phyloP scores from a whole-genome alignment of 73 alveolate species.

The Effrenium voratum region DNA sequence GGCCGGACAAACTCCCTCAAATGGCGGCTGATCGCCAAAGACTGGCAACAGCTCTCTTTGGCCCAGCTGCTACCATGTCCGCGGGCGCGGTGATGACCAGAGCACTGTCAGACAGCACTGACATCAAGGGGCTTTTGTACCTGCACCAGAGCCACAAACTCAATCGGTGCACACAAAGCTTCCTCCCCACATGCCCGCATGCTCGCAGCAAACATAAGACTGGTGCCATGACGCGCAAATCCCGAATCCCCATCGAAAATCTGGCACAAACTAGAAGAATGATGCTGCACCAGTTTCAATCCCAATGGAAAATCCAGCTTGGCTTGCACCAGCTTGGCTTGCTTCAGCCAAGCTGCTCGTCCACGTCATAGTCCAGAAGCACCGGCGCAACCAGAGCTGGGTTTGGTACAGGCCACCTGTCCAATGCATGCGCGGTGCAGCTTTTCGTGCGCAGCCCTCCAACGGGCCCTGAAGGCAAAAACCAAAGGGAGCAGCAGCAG shows the following conservation, averaged over 20 bases:
- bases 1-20: too few species aligned
- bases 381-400: conserved; percentile 81
- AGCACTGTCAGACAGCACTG: conserved; percentile 32
- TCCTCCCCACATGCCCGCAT: neutral
- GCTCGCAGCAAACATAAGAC: too few species aligned
- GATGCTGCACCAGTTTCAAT: neutral
- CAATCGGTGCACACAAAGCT: neutral
- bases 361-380: conserved; percentile 41
- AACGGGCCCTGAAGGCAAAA: too few species aligned
- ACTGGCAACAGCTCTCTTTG: neutral
- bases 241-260: too few species aligned
- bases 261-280: neutral
- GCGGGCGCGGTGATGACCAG: conserved; percentile 62
- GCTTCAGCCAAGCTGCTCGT: conserved; percentile 36
- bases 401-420: conserved; percentile 86
- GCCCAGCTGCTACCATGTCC: conserved; percentile 33
- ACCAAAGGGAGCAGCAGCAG: too few species aligned
- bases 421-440: too few species aligned
- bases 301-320: too few species aligned
- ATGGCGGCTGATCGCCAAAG: too few species aligned
- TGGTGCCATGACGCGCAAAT: too few species aligned
- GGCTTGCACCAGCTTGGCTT: neutral
- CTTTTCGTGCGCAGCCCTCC: too few species aligned
- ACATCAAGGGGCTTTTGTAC: conserved; percentile 74
- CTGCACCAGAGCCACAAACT: neutral